phyloP scores from a whole-genome alignment of 176 grass and related monocot species.

The Lolium perenne region DNA sequence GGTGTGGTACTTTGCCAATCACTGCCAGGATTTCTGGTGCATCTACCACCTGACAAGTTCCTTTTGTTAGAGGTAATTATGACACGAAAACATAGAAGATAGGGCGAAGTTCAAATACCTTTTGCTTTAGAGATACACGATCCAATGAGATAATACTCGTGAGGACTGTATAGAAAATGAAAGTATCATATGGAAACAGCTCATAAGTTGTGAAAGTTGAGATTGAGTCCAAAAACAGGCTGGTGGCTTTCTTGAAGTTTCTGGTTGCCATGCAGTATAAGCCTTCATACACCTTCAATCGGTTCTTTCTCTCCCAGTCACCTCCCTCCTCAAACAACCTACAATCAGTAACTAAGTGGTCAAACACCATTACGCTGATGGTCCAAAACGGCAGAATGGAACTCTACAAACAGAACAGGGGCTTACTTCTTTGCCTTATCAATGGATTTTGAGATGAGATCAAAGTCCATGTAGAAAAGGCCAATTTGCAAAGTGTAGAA shows the following conservation, averaged over 20 bases:
- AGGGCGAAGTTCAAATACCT: slow-evolving; percentile 47
- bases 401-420: slow-evolving; percentile 12
- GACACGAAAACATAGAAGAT: neutral
- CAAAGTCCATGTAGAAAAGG: slow-evolving; percentile 93
- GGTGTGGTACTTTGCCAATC: slow-evolving; percentile 87
- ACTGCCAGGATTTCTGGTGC: slow-evolving; percentile 94
- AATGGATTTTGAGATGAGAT: slow-evolving; percentile 95
- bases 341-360: slow-evolving; percentile 23
- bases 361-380: slow-evolving; percentile 22
- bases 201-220: slow-evolving; percentile 99
- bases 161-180: slow-evolving; percentile 92
- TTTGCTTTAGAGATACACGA: slow-evolving; percentile 92
- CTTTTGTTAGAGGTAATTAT: slow-evolving; percentile 30
- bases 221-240: slow-evolving; percentile 94
- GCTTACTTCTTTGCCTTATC: slow-evolving; percentile 95
- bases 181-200: slow-evolving; percentile 86
- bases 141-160: slow-evolving; percentile 87
- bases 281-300: slow-evolving; percentile 94
- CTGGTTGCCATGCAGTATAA: slow-evolving; percentile 92
- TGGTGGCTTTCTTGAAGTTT: slow-evolving; percentile 91
- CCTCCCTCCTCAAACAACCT: slow-evolving; percentile 97
- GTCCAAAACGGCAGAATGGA: slow-evolving; percentile 38
- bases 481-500: slow-evolving; percentile 89
- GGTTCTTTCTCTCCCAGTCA: slow-evolving; percentile 98
- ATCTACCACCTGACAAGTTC: slow-evolving; percentile 83